Base-by-base conservation (phyloP, 2,329 filamentous ascomycete genomes). In the Akanthomyces dipterigenus region DNA sequence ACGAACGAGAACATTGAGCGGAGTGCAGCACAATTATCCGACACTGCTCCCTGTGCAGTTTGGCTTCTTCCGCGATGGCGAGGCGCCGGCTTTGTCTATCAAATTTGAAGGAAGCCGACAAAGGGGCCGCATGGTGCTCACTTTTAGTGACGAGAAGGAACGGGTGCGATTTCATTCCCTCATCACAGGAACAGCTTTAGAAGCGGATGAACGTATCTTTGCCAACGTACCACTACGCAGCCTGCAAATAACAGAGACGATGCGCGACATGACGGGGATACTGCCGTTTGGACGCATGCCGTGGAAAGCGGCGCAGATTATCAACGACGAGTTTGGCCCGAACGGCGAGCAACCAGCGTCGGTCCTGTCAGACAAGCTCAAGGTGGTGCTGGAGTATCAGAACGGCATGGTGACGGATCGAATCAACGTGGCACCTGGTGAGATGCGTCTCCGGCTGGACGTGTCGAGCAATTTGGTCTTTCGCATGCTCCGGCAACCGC, bases 371-470 rank as follows among this genome's bases (percentile, higher is more conserved):
- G 88, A 95, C 68, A 84, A 83, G 66, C 76, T 96, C 64, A 85
- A 91, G 31, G 80, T 96, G 20, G 82, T 96, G 58, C 80, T 90
- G 36, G 87, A 91, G 62, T 90, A 89, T 65, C 84, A 88, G 63
- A 86, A 88, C 66, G 90, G 91, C 54, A 90, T 87, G 46, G 78
- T 96, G 18, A 91, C 90, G 2, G 93, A 97, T 74, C 85, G 92
- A 42, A 80, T 96, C 69, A 96, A 96, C 67, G 80, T 96, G 67
- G 87, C 82, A 2, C 87, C 88, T 12, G 89, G 89, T n/a, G 88
- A 91, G 73, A 71, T 91, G 66, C 84, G 85, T 67, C 72, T 92
- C 54, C 80, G 84, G 34, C 77, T 91, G 38, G 85, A 88, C 65
- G 82, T 88, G 36, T 78, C 80, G 60, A 82, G 85, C 58, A 80